These are phyloP conservation scores for Cyberlindnera xylosilytica DNA, from an alignment of 805 yeast genomes.

Conservation along the genomic window DNA sequence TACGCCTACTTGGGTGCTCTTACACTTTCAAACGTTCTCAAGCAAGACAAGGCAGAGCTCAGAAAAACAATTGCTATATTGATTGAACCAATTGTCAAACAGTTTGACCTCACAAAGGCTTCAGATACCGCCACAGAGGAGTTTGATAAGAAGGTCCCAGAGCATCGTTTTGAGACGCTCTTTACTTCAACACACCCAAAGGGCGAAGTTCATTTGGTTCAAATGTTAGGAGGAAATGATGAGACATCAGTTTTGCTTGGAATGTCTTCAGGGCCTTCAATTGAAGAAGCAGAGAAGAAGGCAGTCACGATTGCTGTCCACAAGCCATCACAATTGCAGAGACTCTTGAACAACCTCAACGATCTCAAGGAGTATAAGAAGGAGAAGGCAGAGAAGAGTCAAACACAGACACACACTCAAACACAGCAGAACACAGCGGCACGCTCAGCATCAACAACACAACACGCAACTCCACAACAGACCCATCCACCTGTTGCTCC, in stretches of 20 bases:
- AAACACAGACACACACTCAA: no score
- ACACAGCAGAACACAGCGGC: no score
- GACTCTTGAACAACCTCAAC: background rate
- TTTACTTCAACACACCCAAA: background rate
- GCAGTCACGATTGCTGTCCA: constrained; percentile 3
- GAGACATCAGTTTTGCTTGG: constrained; percentile 1
- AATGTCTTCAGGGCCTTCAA: background rate
- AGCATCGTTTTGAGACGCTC: background rate
- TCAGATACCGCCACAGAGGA: background rate
- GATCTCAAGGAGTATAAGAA: background rate
- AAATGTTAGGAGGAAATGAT: constrained; percentile 4
- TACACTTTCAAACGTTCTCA: background rate
- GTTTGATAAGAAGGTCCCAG: background rate
- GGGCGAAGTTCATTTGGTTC: background rate
- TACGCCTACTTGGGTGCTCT: constrained; percentile 9
- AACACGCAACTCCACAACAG: no score
- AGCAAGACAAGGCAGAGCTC: background rate
- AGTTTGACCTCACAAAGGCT: constrained; percentile 2
- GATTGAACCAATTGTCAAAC: constrained; percentile 9
- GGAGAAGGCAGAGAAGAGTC: background rate
- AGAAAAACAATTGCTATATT: background rate
- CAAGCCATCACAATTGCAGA: background rate
- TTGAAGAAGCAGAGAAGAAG: constrained; percentile 4
- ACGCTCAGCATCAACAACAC: no score
- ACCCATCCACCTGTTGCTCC: no score